Conservation (phyloP, 805 yeast genomes). For the Zygosaccharomyces bailii region DNA sequence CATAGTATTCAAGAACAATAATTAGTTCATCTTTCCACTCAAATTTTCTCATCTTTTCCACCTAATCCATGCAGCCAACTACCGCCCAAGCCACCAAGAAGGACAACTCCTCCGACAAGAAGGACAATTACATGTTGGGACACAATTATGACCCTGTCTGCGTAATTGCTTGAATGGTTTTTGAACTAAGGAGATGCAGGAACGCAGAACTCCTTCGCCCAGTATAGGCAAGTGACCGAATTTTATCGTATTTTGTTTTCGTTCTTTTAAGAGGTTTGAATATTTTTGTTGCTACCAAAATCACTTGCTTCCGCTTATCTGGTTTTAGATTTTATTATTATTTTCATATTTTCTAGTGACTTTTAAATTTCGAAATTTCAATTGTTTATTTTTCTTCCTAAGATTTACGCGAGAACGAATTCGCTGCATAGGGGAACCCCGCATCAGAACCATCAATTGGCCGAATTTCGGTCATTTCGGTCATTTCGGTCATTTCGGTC, state of each 20-base stretch:
- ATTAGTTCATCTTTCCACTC: background rate
- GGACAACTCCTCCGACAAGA: slow-evolving; percentile 26
- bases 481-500: no score
- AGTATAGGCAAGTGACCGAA: background rate
- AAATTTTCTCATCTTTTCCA: background rate
- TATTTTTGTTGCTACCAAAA: background rate
- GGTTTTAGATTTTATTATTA: background rate
- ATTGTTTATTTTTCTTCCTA: background rate
- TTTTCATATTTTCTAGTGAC: slow-evolving; percentile 2
- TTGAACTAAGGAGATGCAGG: background rate
- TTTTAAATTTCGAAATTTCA: background rate
- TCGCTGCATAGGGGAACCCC: background rate
- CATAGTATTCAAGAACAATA: background rate
- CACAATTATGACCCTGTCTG: slow-evolving; percentile 26
- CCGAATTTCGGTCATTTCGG: no score
- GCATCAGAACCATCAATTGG: background rate
- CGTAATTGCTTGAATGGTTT: slow-evolving; percentile 21
- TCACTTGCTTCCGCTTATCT: background rate
- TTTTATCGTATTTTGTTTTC: background rate
- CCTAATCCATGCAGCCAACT: slow-evolving; percentile 28
- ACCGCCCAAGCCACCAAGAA: slow-evolving; percentile 28
- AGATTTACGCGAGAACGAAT: background rate
- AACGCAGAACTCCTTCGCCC: background rate
- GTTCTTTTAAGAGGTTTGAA: slow-evolving; percentile 1
- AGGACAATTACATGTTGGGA: slow-evolving; percentile 29